Evolutionary conservation across 2,329 filamentous ascomycete genomes (phyloP), one percentile per base, ranked within the genome.

Genomic region (Didymosphaeria variabile): DNA sequence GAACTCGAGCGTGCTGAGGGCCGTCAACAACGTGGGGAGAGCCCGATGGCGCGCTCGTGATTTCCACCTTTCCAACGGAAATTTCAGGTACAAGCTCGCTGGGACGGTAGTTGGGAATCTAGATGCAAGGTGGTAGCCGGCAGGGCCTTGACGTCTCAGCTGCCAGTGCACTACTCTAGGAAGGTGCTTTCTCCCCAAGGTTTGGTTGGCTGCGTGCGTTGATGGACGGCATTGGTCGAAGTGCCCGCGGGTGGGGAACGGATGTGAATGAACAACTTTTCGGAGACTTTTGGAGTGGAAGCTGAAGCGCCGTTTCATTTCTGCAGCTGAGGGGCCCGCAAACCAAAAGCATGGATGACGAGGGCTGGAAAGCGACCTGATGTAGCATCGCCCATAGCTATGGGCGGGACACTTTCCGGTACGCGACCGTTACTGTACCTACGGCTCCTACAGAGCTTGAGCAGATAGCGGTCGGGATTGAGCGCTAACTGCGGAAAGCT

Each of bases 381-480:
- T 47, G 2, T 5, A 9, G 45, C 12, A 31, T 47, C 17, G 12
- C 23, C 45, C 45, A 29, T 47, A 8, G 23, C 12, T 17, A 31
- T 29, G 45, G 15, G 12, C 45, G 45, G 45, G 29, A 47, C 17
- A n/a, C 19, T 9, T 17, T 19, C 40, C 40, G 40, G 6, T 17
- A 17, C 40, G 40, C 15, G 12, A 31, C 21, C 9, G 26, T 26
- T 47, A 47, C 10, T 21, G 13, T 47, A 47, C 12, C 45, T 47
- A 29, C 45, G 23, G 45, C 45, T 47, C 23, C 13, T 12, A 47
- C 17, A 47, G n/a, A 47, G 23, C 45, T 47, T 47, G 45, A 47
- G 12, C 23, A 21, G 42, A 47, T 26, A 47, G 19, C 45, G 21
- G 45, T 47, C 21, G 45, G 6, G 1, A 29, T 29, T 26, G 21